A percentile compares a stretch with the other conserved stretches of the same genome.
These are phyloP conservation scores for Rhizophagus prolifer DNA, from an alignment of 192 early-diverging fungal genomes.

Conservation along the genomic window DNA sequence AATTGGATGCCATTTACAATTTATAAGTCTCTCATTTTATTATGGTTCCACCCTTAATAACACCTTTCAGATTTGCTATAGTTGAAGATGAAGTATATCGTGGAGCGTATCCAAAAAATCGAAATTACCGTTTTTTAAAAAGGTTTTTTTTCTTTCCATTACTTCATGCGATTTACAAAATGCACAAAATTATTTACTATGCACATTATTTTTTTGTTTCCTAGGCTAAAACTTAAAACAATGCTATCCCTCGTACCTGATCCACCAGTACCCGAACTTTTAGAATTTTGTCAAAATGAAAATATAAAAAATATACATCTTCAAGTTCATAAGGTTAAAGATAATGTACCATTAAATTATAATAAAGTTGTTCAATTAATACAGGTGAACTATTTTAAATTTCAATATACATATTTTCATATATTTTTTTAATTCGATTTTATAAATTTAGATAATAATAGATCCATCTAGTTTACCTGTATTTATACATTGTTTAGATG, in stretches of 20 bases:
- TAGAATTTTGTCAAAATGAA: slow-evolving; percentile 62
- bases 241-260: slow-evolving; percentile 86
- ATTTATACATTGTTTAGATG: slow-evolving; percentile 91
- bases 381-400: slow-evolving; percentile 40
- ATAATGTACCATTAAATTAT: slow-evolving; percentile 81
- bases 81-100: slow-evolving; percentile 84
- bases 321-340: slow-evolving; percentile 80
- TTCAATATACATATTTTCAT: neutral
- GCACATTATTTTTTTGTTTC: neutral
- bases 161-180: neutral
- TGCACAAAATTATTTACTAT: neutral
- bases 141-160: slow-evolving; percentile 38
- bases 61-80: slow-evolving; percentile 82
- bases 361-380: slow-evolving; percentile 66
- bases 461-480: slow-evolving; percentile 72
- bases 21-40: no score
- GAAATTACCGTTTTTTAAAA: slow-evolving; percentile 84
- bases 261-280: slow-evolving; percentile 57
- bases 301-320: slow-evolving; percentile 68
- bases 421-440: neutral
- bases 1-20: no score
- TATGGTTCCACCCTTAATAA: slow-evolving; percentile 52
- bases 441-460: slow-evolving; percentile 62
- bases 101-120: slow-evolving; percentile 84
- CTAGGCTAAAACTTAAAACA: slow-evolving; percentile 69